Conservation (phyloP, 2,329 filamentous ascomycete species). For the Hypomyces perniciosus region DNA sequence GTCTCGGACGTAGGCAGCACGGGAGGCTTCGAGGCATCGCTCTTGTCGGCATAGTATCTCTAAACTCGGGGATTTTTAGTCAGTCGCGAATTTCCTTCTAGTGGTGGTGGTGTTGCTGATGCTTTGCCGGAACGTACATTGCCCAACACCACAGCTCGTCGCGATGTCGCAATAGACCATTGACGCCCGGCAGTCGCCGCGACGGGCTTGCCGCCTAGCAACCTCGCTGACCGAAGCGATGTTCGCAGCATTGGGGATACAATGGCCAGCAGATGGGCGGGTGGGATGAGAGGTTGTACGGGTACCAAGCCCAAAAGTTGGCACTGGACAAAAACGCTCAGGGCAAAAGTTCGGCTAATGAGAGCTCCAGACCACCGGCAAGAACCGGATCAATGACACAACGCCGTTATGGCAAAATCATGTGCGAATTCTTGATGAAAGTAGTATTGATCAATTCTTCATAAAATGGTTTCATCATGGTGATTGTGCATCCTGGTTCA, state of each 20-base stretch:
- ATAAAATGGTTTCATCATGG: neutral
- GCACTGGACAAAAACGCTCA: slow-evolving; percentile 37
- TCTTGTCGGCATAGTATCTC: slow-evolving; percentile 53
- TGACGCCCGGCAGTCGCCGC: slow-evolving; percentile 49
- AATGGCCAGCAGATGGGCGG: slow-evolving; percentile 34
- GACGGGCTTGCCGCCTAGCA: slow-evolving; percentile 49
- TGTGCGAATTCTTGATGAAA: neutral
- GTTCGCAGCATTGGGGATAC: slow-evolving; percentile 62
- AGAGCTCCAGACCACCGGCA: slow-evolving; percentile 26
- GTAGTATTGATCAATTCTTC: neutral
- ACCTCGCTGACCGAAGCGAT: slow-evolving; percentile 59
- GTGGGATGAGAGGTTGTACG: slow-evolving; percentile 23
- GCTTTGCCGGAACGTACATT: slow-evolving; percentile 24
- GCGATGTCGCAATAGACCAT: slow-evolving; percentile 44
- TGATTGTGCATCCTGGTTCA: too few relatives aligned
- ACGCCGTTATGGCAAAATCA: slow-evolving; percentile 12
- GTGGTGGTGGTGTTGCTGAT: neutral
- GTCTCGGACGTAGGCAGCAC: slow-evolving; percentile 51
- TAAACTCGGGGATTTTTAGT: slow-evolving; percentile 22
- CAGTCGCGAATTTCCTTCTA: slow-evolving; percentile 3
- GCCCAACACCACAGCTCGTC: slow-evolving; percentile 26
- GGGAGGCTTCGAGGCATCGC: slow-evolving; percentile 42
- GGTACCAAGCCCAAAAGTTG: slow-evolving; percentile 15
- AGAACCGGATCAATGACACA: slow-evolving; percentile 31
- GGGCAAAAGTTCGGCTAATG: slow-evolving; percentile 41